Evolutionary conservation across 352 stramenopile species (phyloP), one percentile per base, ranked within the genome.

Genomic region (Blastocystis sp.): DNA sequence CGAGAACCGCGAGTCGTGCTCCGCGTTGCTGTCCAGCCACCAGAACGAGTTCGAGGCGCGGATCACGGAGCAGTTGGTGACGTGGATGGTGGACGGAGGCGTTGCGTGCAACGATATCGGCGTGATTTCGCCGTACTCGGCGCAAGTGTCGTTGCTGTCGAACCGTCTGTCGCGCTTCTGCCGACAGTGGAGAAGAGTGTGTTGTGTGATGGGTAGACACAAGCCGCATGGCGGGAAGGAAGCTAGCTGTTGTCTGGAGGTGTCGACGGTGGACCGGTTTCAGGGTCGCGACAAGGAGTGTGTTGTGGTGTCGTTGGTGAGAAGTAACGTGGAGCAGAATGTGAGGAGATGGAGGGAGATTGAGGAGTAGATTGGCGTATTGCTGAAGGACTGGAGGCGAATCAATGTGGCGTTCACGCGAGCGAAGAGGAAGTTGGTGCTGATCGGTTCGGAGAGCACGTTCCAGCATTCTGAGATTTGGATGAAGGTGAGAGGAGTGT

Each of bases 361-460:
- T 0, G 91, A 93, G 88, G 91, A 92, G 31, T 93, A 93, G 61
- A 80, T 93, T 29, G 93, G 93, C 9, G 91, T 91, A 29, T 90
- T 96, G 16, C 92, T 96, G 4, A 90, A 94, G 80, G 94, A 96
- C 89, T 93, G 92, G 76, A 91, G 93, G 24, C 91, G 94, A 45
- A 80, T 96, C 10, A 96, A 96, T 91, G 94, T 96, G 19, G 94
- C 93, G 41, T 91, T 96, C 33, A 95, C 93, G 59, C 90, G 94
- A 41, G 94, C 94, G 0, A 96, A 95, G 90, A 90, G 89, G 26
- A 96, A 95, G 91, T 90, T 96, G 10, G 92, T 96, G 33, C 92
- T 96, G 26, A 79, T 96, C 31, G 94, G 94, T 80, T 90, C 79
- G 31, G 66, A 85, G 13, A 60, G 60, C 26, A 92, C 91, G 21